These are phyloP conservation scores for Coniochaeta pulveracea DNA, from an alignment of 2,329 filamentous ascomycete genomes.

Conservation along the genomic window DNA sequence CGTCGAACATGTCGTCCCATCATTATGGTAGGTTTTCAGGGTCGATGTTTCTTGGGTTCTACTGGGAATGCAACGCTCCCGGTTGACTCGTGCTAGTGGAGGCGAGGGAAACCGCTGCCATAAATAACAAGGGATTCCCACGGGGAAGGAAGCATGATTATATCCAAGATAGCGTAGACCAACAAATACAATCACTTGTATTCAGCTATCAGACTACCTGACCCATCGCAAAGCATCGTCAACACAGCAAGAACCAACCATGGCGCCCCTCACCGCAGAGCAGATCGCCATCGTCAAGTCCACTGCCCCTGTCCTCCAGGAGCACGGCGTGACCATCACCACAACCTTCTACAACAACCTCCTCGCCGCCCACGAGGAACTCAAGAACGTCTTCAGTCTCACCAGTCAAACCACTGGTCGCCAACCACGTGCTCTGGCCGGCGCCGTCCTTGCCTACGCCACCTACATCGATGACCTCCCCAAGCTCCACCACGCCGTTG, in stretches of 20 bases:
- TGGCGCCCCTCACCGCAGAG: slow-evolving; percentile 38
- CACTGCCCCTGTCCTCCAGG: slow-evolving; percentile 60
- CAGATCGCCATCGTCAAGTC: slow-evolving; percentile 66
- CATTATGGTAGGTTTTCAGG: not conserved
- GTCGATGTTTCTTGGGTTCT: not conserved
- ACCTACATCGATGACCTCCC: slow-evolving; percentile 59
- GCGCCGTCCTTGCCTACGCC: slow-evolving; percentile 61
- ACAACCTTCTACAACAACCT: slow-evolving; percentile 61
- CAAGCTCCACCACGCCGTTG: slow-evolving; percentile 41
- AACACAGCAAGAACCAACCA: slow-evolving; percentile 5
- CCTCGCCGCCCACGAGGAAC: slow-evolving; percentile 48
- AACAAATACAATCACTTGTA: not conserved
- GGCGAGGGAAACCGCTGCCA: not conserved
- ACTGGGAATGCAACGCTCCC: no score
- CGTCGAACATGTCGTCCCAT: no score
- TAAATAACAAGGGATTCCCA: not conserved
- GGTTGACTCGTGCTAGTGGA: no score
- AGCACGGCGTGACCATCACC: slow-evolving; percentile 61
- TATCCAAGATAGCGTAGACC: not conserved
- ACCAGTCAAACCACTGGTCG: slow-evolving; percentile 57
- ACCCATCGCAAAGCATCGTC: no score
- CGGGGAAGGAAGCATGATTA: not conserved
- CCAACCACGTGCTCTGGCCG: slow-evolving; percentile 59
- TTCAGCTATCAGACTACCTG: not conserved
- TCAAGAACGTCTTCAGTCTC: slow-evolving; percentile 61